A percentile compares a stretch with the other conserved stretches of the same genome.
Conservation (phyloP, 495 filamentous ascomycete genomes). For the Podospora pseudopauciseta region DNA sequence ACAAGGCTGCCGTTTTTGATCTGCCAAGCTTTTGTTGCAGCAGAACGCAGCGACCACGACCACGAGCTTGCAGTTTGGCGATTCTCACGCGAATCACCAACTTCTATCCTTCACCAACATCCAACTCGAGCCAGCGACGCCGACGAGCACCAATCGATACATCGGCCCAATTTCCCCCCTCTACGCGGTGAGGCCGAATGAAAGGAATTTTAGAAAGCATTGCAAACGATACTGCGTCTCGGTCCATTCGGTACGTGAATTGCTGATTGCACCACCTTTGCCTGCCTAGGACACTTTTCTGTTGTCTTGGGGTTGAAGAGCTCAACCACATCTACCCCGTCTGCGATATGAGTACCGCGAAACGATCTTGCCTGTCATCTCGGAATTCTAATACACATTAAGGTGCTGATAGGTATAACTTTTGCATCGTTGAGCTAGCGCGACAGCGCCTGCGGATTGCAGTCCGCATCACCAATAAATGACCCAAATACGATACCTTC, state of each 20-base stretch:
- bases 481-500: slow-evolving; percentile 16
- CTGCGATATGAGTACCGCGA: background rate
- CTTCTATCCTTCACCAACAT: slow-evolving; percentile 2
- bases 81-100: slow-evolving; percentile 20
- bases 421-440: background rate
- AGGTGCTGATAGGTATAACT: background rate
- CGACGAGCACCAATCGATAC: slow-evolving; percentile 11
- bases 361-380: background rate
- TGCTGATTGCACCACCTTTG: background rate
- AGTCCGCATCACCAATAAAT: slow-evolving; percentile 27
- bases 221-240: background rate
- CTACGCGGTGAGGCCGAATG: background rate
- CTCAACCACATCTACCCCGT: background rate
- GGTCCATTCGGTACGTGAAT: background rate
- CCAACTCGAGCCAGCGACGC: slow-evolving; percentile 10
- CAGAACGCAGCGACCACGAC: slow-evolving; percentile 21
- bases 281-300: background rate
- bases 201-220: slow-evolving; percentile 9
- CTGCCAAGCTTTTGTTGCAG: slow-evolving; percentile 10
- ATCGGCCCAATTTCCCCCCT: slow-evolving; percentile 12
- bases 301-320: background rate
- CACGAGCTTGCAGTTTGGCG: slow-evolving; percentile 18
- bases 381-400: background rate
- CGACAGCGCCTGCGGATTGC: slow-evolving; percentile 17
- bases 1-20: slow-evolving; percentile 16